A percentile compares a stretch with the other conserved stretches of the same genome.
phyloP scores from a whole-genome alignment of 352 stramenopile species.

The Thalassiosira pacifica region DNA sequence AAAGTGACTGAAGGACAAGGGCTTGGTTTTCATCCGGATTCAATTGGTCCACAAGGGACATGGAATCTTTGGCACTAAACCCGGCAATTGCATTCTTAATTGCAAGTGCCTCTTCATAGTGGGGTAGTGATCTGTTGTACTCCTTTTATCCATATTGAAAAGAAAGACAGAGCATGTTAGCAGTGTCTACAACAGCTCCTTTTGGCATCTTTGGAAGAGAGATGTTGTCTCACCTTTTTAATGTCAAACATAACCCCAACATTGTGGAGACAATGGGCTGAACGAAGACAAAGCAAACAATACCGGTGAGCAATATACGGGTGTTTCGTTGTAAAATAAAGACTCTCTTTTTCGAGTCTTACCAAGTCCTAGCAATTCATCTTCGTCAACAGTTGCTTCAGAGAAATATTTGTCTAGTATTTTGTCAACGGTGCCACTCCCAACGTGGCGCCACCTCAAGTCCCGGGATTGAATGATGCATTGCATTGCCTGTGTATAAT shows the following conservation, averaged over 20 bases:
- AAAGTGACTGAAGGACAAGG: slow-evolving; percentile 54
- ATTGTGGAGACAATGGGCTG: slow-evolving; percentile 70
- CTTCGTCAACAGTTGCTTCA: slow-evolving; percentile 58
- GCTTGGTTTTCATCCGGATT: slow-evolving; percentile 51
- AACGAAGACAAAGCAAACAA: slow-evolving; percentile 4
- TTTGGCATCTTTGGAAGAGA: background rate
- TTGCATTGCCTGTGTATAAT: slow-evolving; percentile 64
- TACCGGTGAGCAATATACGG: too few relatives aligned
- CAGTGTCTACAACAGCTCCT: too few relatives aligned
- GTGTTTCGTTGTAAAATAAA: too few relatives aligned
- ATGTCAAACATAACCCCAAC: slow-evolving; percentile 70
- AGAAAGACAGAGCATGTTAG: background rate
- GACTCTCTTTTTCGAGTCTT: slow-evolving; percentile 4
- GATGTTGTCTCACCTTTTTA: slow-evolving; percentile 23
- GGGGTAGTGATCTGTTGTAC: slow-evolving; percentile 62
- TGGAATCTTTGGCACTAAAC: slow-evolving; percentile 38
- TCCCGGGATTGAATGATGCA: slow-evolving; percentile 69
- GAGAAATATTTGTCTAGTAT: slow-evolving; percentile 65
- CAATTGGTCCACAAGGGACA: slow-evolving; percentile 24
- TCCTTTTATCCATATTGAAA: slow-evolving; percentile 21
- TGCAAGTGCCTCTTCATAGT: slow-evolving; percentile 67
- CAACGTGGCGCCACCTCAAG: slow-evolving; percentile 63
- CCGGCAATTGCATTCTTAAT: slow-evolving; percentile 70
- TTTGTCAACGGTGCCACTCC: slow-evolving; percentile 56
- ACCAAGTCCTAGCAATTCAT: slow-evolving; percentile 69